phyloP scores from a whole-genome alignment of 306 rosid genomes.

The Phaseolus lunatus region DNA sequence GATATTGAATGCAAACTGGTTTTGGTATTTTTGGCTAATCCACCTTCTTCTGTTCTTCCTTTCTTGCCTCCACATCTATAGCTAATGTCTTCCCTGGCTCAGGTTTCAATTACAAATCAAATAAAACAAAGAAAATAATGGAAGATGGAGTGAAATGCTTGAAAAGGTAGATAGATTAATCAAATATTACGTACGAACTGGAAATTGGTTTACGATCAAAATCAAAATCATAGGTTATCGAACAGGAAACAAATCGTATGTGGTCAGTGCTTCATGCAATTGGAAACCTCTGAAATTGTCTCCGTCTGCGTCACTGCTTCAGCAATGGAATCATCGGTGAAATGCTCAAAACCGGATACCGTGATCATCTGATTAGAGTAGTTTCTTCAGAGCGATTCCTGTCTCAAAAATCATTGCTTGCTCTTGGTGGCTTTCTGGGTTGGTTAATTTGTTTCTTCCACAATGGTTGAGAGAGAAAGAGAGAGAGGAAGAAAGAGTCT shows the following conservation, averaged over 20 bases:
- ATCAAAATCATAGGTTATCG: not conserved
- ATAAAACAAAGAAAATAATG: not conserved
- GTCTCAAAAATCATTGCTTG: slow-evolving; percentile 42
- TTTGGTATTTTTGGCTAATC: slow-evolving; percentile 8
- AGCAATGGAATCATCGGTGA: slow-evolving; percentile 22
- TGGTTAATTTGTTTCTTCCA: slow-evolving; percentile 19
- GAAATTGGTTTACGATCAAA: slow-evolving; percentile 10
- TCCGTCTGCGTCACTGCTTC: slow-evolving; percentile 24
- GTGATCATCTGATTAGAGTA: slow-evolving; percentile 5
- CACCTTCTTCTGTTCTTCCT: not conserved
- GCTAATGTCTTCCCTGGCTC: not conserved
- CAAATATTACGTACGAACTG: not conserved
- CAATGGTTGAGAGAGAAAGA: slow-evolving; percentile 17
- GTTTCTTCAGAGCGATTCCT: slow-evolving; percentile 22
- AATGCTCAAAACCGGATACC: slow-evolving; percentile 24
- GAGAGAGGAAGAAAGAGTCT: slow-evolving; percentile 25
- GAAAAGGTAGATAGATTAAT: slow-evolving; percentile 2
- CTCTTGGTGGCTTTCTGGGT: slow-evolving; percentile 38
- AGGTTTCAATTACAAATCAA: not conserved
- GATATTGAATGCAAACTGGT: slow-evolving; percentile 13
- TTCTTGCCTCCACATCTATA: slow-evolving; percentile 21
- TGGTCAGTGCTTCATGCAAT: slow-evolving; percentile 39
- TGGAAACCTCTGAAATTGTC: slow-evolving; percentile 18
- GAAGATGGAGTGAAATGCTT: slow-evolving; percentile 3
- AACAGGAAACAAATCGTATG: slow-evolving; percentile 6